phyloP scores from a whole-genome alignment of 2,329 filamentous ascomycete genomes.

The Diaporthe sp. region DNA sequence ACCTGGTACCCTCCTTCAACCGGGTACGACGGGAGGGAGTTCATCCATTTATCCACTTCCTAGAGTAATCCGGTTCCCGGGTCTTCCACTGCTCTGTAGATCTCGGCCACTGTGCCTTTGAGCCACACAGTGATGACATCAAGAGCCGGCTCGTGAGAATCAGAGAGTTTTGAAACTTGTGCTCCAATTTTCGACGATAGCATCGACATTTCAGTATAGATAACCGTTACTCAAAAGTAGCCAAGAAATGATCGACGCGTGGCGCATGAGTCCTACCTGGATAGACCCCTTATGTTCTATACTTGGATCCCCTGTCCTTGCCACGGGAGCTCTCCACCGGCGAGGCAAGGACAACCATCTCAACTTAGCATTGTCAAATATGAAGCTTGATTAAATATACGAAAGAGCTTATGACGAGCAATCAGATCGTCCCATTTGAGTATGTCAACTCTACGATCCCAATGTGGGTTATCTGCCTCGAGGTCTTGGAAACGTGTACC shows the following conservation, averaged over 20 bases:
- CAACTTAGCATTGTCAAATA: neutral
- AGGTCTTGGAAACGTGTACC: neutral
- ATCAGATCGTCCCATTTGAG: neutral
- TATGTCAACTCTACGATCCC: neutral
- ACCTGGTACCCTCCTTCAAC: neutral
- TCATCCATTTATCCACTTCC: neutral
- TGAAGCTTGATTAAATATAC: slow-evolving; percentile 25
- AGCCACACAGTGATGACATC: neutral
- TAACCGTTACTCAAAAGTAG: neutral
- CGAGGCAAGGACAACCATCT: slow-evolving; percentile 6
- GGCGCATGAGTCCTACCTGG: neutral
- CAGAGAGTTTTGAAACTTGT: neutral
- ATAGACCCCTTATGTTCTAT: neutral
- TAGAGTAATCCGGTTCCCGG: neutral
- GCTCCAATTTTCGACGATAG: neutral
- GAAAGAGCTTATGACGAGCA: neutral
- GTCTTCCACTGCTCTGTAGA: neutral
- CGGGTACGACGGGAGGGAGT: neutral
- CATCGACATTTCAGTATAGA: neutral
- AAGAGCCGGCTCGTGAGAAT: neutral
- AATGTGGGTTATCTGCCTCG: no score
- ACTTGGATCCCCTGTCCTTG: slow-evolving; percentile 19
- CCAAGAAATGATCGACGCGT: slow-evolving; percentile 30
- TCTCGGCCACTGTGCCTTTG: neutral
- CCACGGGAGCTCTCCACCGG: neutral